A percentile compares a stretch with the other conserved stretches of the same genome.
Evolutionary conservation across 225 moss, liverwort and hornwort genomes (phyloP).

Genomic region (Lunularia cruciata): DNA sequence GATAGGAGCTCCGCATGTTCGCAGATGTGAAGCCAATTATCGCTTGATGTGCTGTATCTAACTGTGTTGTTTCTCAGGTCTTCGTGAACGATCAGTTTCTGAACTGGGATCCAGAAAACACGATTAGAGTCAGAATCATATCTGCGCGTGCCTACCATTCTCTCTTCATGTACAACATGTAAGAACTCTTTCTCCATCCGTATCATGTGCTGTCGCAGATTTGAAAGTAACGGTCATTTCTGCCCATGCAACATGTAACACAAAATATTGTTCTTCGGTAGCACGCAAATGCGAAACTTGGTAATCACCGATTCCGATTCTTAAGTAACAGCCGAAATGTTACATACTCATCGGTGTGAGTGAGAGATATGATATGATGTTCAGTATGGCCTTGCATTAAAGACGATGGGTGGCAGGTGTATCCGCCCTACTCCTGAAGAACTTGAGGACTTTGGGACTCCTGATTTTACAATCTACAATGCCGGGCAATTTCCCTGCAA

Average conservation of each 20-base stretch:
- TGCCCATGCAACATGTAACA: background rate
- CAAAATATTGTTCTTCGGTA: background rate
- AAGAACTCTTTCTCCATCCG: slow-evolving; percentile 41
- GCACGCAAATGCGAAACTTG: background rate
- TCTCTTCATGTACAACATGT: slow-evolving; percentile 99
- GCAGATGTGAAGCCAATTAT: no score
- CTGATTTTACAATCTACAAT: slow-evolving; percentile 99
- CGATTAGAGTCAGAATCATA: slow-evolving; percentile 96
- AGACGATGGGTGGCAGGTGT: slow-evolving; percentile 99
- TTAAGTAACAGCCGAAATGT: slow-evolving; percentile 33
- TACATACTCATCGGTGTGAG: slow-evolving; percentile 41
- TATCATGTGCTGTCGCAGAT: background rate
- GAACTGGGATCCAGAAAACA: slow-evolving; percentile 95
- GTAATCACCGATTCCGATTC: slow-evolving; percentile 17
- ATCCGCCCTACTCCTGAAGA: slow-evolving; percentile 99
- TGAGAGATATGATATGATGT: slow-evolving; percentile 47
- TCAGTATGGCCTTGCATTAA: slow-evolving; percentile 78
- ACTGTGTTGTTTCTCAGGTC: slow-evolving; percentile 49
- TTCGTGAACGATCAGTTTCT: slow-evolving; percentile 95
- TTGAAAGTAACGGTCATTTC: background rate
- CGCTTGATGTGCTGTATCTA: background rate
- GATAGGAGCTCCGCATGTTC: no score
- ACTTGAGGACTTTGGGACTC: slow-evolving; percentile 95
- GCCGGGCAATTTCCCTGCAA: slow-evolving; percentile 99
- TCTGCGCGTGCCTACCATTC: slow-evolving; percentile 98